Percentiles rank a stretch among this genome's conserved stretches.
These are phyloP conservation scores for Claviceps monticola DNA, from an alignment of 2,329 filamentous ascomycete genomes.

Conservation along the genomic window DNA sequence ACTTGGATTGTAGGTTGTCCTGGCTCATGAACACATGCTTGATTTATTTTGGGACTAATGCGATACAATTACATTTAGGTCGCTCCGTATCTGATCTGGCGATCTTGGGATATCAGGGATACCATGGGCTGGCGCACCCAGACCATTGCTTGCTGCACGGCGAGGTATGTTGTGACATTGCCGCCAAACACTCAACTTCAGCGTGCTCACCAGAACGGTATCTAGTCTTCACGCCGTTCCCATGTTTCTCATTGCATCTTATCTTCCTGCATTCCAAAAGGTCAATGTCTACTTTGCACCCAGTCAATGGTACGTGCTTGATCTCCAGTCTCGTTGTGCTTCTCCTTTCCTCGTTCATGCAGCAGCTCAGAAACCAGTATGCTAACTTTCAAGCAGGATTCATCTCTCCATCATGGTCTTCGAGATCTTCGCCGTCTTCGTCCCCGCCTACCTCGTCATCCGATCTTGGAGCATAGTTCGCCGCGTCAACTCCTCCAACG, in stretches of 20 bases:
- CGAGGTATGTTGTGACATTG: slow-evolving; percentile 19
- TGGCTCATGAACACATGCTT: background rate
- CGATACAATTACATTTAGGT: slow-evolving; percentile 18
- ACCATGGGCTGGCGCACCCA: slow-evolving; percentile 51
- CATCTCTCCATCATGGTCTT: slow-evolving; percentile 45
- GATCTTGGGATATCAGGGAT: slow-evolving; percentile 44
- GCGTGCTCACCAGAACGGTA: too few species aligned
- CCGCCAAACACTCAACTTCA: background rate
- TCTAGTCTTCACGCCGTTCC: slow-evolving; percentile 46
- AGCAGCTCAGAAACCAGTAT: background rate
- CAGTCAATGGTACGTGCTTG: slow-evolving; percentile 45
- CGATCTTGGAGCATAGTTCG: slow-evolving; percentile 22
- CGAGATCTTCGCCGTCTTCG: slow-evolving; percentile 46
- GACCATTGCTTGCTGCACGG: slow-evolving; percentile 37
- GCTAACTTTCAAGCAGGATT: slow-evolving; percentile 11
- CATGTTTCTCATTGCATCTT: slow-evolving; percentile 47
- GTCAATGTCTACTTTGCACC: slow-evolving; percentile 42
- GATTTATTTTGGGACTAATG: background rate
- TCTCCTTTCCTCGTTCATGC: slow-evolving; percentile 1
- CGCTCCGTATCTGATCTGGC: slow-evolving; percentile 45
- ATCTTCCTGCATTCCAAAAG: slow-evolving; percentile 31
- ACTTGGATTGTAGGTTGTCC: slow-evolving; percentile 21
- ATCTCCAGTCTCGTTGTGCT: slow-evolving; percentile 22
- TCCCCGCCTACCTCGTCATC: slow-evolving; percentile 44
- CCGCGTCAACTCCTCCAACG: slow-evolving; percentile 10